phyloP scores from a whole-genome alignment of 2,329 filamentous ascomycete genomes.

The Neurospora sp. region DNA sequence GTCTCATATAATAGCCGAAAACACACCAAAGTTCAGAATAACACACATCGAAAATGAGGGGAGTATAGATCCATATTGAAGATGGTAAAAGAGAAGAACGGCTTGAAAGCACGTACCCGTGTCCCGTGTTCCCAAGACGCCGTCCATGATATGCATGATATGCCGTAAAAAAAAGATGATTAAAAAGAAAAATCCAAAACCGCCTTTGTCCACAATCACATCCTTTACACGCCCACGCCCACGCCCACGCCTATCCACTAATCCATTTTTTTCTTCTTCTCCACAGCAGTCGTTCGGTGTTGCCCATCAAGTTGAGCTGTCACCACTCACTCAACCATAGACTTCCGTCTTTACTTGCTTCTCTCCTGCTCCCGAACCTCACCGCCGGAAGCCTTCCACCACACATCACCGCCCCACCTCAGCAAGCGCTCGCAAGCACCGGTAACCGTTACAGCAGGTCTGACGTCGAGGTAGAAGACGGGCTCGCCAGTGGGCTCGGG shows the following conservation, averaged over 20 bases:
- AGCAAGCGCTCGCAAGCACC: slow-evolving; percentile 74
- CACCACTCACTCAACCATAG: background rate
- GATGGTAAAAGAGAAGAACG: background rate
- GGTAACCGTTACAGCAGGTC: slow-evolving; percentile 75
- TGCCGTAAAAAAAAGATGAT: background rate
- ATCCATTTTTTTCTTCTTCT: background rate
- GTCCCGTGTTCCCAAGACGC: background rate
- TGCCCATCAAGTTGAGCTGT: background rate
- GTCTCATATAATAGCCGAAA: background rate
- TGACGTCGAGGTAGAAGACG: slow-evolving; percentile 90
- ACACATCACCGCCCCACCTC: slow-evolving; percentile 85
- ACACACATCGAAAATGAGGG: background rate
- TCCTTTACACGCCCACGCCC: background rate
- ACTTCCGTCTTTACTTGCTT: background rate
- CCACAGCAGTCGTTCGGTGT: background rate
- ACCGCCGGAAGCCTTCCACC: slow-evolving; percentile 80
- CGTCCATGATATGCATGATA: background rate
- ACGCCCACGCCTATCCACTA: background rate
- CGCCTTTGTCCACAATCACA: background rate
- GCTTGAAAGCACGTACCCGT: background rate
- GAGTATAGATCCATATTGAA: background rate
- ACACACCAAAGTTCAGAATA: background rate
- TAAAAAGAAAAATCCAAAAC: background rate
- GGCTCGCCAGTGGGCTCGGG: slow-evolving; percentile 79
- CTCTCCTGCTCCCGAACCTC: slow-evolving; percentile 38